Percentiles rank a stretch among this genome's conserved stretches.
Conservation (phyloP, 169 alveolate species). For the Plasmodium berghei region DNA sequence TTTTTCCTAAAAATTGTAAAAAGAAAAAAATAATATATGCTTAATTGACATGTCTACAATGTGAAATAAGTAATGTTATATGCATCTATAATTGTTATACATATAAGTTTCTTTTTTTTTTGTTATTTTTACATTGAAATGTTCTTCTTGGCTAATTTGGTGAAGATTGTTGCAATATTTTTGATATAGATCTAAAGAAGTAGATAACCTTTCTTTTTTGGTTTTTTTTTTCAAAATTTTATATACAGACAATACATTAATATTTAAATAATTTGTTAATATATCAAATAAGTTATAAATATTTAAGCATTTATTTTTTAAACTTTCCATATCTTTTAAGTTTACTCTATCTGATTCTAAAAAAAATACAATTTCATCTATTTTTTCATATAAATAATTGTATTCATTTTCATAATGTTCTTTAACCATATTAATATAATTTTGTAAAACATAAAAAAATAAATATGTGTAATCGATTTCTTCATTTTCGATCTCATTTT, state of each 20-base stretch:
- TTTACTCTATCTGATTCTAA: constrained; percentile 78
- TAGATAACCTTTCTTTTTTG: constrained; percentile 79
- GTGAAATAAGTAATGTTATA: not conserved
- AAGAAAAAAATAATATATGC: not conserved
- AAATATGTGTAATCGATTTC: constrained; percentile 79
- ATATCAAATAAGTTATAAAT: constrained; percentile 88
- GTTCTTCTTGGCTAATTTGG: constrained; percentile 75
- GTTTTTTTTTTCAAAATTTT: constrained; percentile 88
- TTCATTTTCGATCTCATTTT: constrained; percentile 18
- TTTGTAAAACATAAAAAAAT: constrained; percentile 69
- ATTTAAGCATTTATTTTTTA: constrained; percentile 83
- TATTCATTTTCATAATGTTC: constrained; percentile 81
- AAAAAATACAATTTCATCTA: constrained; percentile 74
- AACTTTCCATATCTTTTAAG: constrained; percentile 72
- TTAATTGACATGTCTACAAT: not conserved
- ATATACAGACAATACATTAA: constrained; percentile 87
- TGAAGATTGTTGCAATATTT: constrained; percentile 79
- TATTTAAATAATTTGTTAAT: constrained; percentile 82
- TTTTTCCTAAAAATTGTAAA: constrained; percentile 19
- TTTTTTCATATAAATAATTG: constrained; percentile 76
- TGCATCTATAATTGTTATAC: constrained; percentile 1
- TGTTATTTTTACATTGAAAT: constrained; percentile 43
- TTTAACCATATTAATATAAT: constrained; percentile 79
- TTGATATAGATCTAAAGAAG: constrained; percentile 80
- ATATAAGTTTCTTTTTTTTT: constrained; percentile 3